Evolutionary conservation across 164 flowering plant species (phyloP).

Genomic region (Aristolochia californica): DNA sequence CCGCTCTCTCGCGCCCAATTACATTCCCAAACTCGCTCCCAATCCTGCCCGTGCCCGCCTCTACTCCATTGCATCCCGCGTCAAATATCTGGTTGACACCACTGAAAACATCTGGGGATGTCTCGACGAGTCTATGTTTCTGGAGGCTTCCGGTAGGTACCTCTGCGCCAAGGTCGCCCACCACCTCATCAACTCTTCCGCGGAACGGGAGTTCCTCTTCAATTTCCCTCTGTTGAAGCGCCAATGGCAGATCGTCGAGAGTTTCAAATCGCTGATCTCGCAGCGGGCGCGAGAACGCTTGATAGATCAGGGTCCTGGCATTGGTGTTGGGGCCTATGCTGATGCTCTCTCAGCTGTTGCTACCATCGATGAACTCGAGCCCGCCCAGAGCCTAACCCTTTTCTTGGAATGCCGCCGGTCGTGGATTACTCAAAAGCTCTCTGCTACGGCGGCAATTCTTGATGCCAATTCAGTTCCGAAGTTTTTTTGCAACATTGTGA

Average conservation of each 20-base stretch:
- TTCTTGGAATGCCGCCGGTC: slow-evolving; percentile 68
- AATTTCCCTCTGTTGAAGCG: slow-evolving; percentile 72
- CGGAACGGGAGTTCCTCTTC: slow-evolving; percentile 25
- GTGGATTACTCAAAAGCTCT: slow-evolving; percentile 49
- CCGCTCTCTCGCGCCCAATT: slow-evolving; percentile 38
- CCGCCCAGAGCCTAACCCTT: slow-evolving; percentile 47
- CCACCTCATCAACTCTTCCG: slow-evolving; percentile 14
- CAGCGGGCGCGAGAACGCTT: slow-evolving; percentile 73
- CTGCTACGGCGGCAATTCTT: slow-evolving; percentile 11
- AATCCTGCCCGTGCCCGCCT: slow-evolving; percentile 28
- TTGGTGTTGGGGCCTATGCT: slow-evolving; percentile 43
- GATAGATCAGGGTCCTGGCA: slow-evolving; percentile 36
- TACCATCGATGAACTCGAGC: slow-evolving; percentile 64
- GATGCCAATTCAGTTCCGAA: slow-evolving; percentile 30
- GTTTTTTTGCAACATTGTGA: slow-evolving; percentile 58
- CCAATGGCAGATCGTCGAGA: slow-evolving; percentile 92
- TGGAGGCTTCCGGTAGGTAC: slow-evolving; percentile 69
- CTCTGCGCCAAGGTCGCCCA: slow-evolving; percentile 67
- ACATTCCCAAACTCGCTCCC: slow-evolving; percentile 17
- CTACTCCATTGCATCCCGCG: slow-evolving; percentile 67
- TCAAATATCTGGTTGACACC: slow-evolving; percentile 88
- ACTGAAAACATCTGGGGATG: slow-evolving; percentile 98
- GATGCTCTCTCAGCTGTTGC: slow-evolving; percentile 86
- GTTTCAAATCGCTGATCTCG: slow-evolving; percentile 82
- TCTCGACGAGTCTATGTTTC: slow-evolving; percentile 83